These are phyloP conservation scores for Leptodermis oblonga DNA, from an alignment of 257 asterid species.

Conservation along the genomic window DNA sequence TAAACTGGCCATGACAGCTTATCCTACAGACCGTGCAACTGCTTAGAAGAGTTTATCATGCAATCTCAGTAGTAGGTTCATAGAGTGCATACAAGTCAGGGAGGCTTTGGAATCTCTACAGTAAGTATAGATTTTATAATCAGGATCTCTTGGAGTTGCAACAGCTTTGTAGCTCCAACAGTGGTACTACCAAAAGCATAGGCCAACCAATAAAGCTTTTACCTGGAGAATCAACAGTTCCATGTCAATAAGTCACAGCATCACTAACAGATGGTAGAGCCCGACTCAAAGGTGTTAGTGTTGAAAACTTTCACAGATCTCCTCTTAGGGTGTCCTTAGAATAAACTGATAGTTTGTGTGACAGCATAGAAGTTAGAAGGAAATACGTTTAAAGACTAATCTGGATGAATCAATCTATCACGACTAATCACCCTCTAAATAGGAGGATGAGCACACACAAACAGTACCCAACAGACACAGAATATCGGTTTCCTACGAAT, in stretches of 20 bases:
- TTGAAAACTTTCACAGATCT: not conserved
- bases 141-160: slow-evolving; percentile 75
- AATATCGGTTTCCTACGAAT: slow-evolving; percentile 41
- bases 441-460: not conserved
- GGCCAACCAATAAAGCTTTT: not conserved
- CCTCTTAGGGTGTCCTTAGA: not conserved
- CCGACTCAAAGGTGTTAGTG: not conserved
- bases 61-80: not conserved
- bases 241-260: not conserved
- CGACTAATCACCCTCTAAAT: not conserved
- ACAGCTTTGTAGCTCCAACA: slow-evolving; percentile 76
- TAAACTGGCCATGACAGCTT: not conserved
- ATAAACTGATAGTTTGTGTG: not conserved
- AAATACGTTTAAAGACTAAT: not conserved
- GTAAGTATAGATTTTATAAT: too few species aligned
- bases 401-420: not conserved
- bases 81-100: not conserved
- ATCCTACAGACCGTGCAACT: not conserved
- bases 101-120: slow-evolving; percentile 6
- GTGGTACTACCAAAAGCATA: slow-evolving; percentile 49
- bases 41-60: not conserved
- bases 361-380: not conserved
- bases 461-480: not conserved
- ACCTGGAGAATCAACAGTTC: not conserved
- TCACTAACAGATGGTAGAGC: not conserved